Evolutionary conservation across 2,329 filamentous ascomycete genomes (phyloP), one percentile per base, ranked within the genome.

Genomic region (Berkeleyomyces basicola): DNA sequence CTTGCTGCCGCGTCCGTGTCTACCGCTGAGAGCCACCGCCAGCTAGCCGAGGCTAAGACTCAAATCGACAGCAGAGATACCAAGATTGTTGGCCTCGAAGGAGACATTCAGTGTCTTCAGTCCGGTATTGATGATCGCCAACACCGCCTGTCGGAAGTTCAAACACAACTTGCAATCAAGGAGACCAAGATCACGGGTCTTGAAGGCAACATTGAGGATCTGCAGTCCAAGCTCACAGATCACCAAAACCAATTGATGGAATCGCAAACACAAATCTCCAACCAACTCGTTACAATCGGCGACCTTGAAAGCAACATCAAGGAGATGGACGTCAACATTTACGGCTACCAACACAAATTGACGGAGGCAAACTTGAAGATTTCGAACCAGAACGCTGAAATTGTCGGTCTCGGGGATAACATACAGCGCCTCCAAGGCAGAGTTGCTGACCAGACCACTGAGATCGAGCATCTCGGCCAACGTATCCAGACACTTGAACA

Each of bases 1-100:
- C 77, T 85, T 3, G 73, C 75, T 7, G 76, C 79, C 0, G 75
- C 81, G 0, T 78, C 81, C 0, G 74, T 75, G 0, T 78, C 76
- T 16, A 79, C 80, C 74, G 77, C 80, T 40, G 71, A 69, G 0
- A 70, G 83, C 36, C 71, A 71, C n/a, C 69, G 67, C 0, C 75
- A 81, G 61, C 71, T 81, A 16, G 61, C 63, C 33, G 70, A 70
- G 43, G 72, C 70, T 0, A 68, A 72, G 58, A 62, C 65, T 1
- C 67, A 70, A 31, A 70, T 79, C 42, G 67, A 67, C 7, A 72
- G 73, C n/a, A 73, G 72, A 31, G 73, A 76, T 46, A 70, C 65
- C 1, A 70, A 70, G 5, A 74, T 80, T 58, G 67, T 69, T 2
- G 79, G 80, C 64, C 74, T 82, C 0, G 77, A 82, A 59, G 67